A percentile compares a stretch with the other conserved stretches of the same genome.
phyloP scores from a whole-genome alignment of 179 eudicot species.

The Carnegiea gigantea region DNA sequence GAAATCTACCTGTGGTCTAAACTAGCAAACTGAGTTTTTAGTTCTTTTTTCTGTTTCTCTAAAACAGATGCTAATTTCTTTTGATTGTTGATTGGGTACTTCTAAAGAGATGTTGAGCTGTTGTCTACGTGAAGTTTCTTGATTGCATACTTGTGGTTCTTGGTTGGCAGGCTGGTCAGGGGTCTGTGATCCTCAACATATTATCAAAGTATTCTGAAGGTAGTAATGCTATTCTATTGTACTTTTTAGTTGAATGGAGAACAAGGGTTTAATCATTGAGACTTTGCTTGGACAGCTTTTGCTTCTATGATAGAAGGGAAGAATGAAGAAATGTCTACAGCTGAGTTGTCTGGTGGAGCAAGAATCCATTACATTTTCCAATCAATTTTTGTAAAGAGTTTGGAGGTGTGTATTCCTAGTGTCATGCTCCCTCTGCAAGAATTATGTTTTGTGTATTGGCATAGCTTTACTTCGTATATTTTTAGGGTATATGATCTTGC shows the following conservation, averaged over 20 bases:
- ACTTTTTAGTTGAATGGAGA: not conserved
- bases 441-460: constrained; percentile 1
- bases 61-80: not conserved
- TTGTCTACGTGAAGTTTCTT: not conserved
- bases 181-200: constrained; percentile 71
- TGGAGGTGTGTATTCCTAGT: constrained; percentile 59
- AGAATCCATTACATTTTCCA: constrained; percentile 81
- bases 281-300: constrained; percentile 49
- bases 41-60: not conserved
- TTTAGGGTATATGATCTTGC: not conserved
- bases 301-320: constrained; percentile 83
- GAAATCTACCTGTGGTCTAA: not conserved
- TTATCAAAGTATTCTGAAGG: constrained; percentile 81
- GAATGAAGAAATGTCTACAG: constrained; percentile 73
- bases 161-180: constrained; percentile 58
- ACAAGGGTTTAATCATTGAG: not conserved
- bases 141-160: constrained; percentile 2
- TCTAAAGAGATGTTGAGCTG: not conserved
- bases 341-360: constrained; percentile 86
- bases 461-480: not conserved
- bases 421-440: not conserved
- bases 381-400: constrained; percentile 66
- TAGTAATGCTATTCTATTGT: constrained; percentile 11
- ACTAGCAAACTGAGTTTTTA: not conserved
- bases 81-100: not conserved